A percentile compares a stretch with the other conserved stretches of the same genome.
phyloP scores from a whole-genome alignment of 2,329 filamentous ascomycete genomes.

The Fusarium sp. region DNA sequence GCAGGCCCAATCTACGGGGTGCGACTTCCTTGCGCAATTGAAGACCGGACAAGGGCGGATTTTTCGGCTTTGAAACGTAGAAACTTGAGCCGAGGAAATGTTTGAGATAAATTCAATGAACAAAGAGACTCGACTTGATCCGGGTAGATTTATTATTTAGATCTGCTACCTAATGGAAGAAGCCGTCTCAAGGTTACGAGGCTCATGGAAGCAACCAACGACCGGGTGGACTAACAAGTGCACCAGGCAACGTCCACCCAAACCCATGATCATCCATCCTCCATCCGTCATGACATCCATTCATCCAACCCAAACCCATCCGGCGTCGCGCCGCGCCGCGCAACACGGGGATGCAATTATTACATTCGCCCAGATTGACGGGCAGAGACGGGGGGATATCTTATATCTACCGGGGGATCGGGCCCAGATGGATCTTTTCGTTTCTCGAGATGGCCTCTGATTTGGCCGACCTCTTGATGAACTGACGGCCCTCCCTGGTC shows the following conservation, averaged over 20 bases:
- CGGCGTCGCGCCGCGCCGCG: neutral
- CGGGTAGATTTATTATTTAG: constrained; percentile 4
- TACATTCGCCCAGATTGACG: constrained; percentile 8
- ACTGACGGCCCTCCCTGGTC: constrained; percentile 21
- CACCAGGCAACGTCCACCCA: neutral
- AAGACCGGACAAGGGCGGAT: constrained; percentile 9
- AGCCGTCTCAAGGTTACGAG: constrained; percentile 14
- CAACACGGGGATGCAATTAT: constrained; percentile 7
- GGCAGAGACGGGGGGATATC: constrained; percentile 19
- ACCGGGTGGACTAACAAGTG: neutral
- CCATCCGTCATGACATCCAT: constrained; percentile 1
- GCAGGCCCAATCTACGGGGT: neutral
- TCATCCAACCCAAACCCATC: neutral
- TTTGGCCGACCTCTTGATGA: constrained; percentile 17
- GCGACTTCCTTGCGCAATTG: neutral
- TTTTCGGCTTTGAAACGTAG: constrained; percentile 3
- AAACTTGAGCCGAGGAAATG: neutral
- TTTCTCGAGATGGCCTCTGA: constrained; percentile 21
- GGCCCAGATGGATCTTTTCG: constrained; percentile 18
- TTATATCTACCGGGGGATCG: constrained; percentile 25
- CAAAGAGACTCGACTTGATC: constrained; percentile 5
- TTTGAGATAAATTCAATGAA: neutral
- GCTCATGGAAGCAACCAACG: constrained; percentile 25
- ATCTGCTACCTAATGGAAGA: neutral
- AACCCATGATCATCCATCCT: neutral